Base-by-base conservation (phyloP, 2,329 filamentous ascomycete species). In the Septoria petroselini region DNA sequence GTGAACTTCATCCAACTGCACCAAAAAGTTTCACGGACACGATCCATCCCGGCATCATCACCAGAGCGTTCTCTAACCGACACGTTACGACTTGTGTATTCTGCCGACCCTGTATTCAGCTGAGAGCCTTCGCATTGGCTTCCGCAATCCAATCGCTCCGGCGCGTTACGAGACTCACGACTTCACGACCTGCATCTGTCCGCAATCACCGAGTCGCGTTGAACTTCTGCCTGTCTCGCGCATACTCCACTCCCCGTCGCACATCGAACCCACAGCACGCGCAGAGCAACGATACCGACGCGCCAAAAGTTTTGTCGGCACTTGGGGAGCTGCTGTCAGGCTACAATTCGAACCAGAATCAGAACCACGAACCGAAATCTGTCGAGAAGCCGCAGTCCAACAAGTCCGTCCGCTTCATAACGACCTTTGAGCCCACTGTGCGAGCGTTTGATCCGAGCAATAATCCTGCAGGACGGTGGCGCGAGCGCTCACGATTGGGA, bases 91-190 rank as follows among this genome's bases (percentile, higher is more conserved):
- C 9, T 27, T 27, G 23, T 27, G 9, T 9, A 27, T 27, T 5
- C 9, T 27, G 23, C 9, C 23, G 23, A 27, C 23, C 5, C 9
- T 27, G 23, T 5, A 5, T 5, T 27, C 23, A 27, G 23, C 7
- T 9, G 18, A 7, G 31, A 17, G 18, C 41, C 15, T 31, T 38
- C 56, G 41, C 48, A 48, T 57, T 58, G 56, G 56, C 56, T 54
- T 50, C 52, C 33, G 23, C 42, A 19, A 23, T 18, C 21, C 41
- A 15, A 6, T 12, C 50, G 21, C 17, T 50, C 30, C 35, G 46
- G 52, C 56, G 53, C 46, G 17, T 58, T n/a, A 58, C 58, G 58
- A 55, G 14, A 33, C 25, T 35, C 11, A 58, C 55, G 49, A 57
- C 41, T 48, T 49, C 42, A 54, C 55, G 52, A 51, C 15, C 39